These are phyloP conservation scores for Fusarium annulatum DNA, from an alignment of 2,329 filamentous ascomycete genomes.

Conservation along the genomic window DNA sequence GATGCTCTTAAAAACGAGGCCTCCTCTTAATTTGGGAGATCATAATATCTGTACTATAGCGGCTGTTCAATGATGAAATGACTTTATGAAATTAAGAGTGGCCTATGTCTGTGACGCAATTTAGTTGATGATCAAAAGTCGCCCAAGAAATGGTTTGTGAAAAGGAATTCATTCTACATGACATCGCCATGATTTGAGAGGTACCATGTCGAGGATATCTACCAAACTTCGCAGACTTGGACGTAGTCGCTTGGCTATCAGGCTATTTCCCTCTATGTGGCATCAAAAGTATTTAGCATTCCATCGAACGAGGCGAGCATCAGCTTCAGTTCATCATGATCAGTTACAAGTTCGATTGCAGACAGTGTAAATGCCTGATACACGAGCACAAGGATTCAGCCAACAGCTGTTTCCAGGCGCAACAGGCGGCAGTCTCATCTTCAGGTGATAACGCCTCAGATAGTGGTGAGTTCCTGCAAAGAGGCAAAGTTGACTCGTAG, in stretches of 20 bases:
- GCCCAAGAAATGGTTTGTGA: background rate
- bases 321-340: slow-evolving; percentile 4
- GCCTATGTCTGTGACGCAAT: background rate
- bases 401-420: slow-evolving; percentile 14
- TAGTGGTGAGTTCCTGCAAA: background rate
- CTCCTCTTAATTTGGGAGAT: slow-evolving; percentile 39
- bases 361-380: slow-evolving; percentile 28
- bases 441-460: slow-evolving; percentile 4
- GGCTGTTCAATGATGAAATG: slow-evolving; percentile 28
- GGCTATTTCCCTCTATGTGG: background rate
- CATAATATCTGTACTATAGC: slow-evolving; percentile 5
- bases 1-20: slow-evolving; percentile 47
- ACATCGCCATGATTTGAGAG: background rate
- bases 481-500: slow-evolving; percentile 17
- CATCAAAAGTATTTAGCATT: background rate
- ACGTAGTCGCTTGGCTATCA: background rate
- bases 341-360: background rate
- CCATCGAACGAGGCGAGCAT: background rate
- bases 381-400: slow-evolving; percentile 33
- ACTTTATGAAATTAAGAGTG: slow-evolving; percentile 16
- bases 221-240: background rate
- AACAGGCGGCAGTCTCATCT: slow-evolving; percentile 33
- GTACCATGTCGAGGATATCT: background rate
- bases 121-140: background rate
- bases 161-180: background rate